phyloP scores from a whole-genome alignment of 2,329 filamentous ascomycete species.

The Blastomyces emzantsi region DNA sequence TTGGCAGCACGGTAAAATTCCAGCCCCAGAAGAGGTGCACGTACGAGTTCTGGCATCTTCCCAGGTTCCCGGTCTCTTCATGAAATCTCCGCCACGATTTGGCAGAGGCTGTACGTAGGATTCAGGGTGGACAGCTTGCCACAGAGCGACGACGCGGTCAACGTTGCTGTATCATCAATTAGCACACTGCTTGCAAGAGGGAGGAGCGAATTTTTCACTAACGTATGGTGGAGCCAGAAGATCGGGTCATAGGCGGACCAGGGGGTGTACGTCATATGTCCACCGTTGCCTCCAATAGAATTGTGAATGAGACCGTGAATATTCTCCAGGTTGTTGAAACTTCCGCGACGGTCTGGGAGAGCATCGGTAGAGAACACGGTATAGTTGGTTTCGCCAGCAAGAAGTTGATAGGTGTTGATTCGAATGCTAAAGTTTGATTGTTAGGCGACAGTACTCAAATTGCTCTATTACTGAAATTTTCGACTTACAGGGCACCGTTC shows the following conservation, averaged over 20 bases:
- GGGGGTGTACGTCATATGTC: conserved; percentile 61
- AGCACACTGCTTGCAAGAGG: not conserved
- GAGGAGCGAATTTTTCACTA: conserved; percentile 13
- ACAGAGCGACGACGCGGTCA: conserved; percentile 66
- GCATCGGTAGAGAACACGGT: conserved; percentile 20
- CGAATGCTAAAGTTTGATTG: conserved; percentile 15
- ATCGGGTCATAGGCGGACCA: conserved; percentile 71
- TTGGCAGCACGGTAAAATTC: not conserved
- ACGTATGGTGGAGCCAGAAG: conserved; percentile 65
- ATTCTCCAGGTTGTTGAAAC: conserved; percentile 32
- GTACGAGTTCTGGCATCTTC: conserved; percentile 46
- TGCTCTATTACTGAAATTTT: not conserved
- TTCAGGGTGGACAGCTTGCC: conserved; percentile 63
- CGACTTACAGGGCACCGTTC: conserved; percentile 20
- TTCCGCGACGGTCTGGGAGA: conserved; percentile 13
- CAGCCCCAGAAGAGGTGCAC: conserved; percentile 20
- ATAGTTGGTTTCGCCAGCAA: conserved; percentile 23
- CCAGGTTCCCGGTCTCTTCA: conserved; percentile 45
- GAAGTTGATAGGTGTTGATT: conserved; percentile 23
- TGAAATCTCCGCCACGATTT: conserved; percentile 53
- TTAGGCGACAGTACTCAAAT: not conserved
- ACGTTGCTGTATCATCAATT: conserved; percentile 45
- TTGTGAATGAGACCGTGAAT: conserved; percentile 44
- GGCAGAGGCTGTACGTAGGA: conserved; percentile 54
- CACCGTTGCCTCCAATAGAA: conserved; percentile 47